These are phyloP conservation scores for Suillus americanus DNA, from an alignment of 768 basidiomycete species.

Conservation along the genomic window DNA sequence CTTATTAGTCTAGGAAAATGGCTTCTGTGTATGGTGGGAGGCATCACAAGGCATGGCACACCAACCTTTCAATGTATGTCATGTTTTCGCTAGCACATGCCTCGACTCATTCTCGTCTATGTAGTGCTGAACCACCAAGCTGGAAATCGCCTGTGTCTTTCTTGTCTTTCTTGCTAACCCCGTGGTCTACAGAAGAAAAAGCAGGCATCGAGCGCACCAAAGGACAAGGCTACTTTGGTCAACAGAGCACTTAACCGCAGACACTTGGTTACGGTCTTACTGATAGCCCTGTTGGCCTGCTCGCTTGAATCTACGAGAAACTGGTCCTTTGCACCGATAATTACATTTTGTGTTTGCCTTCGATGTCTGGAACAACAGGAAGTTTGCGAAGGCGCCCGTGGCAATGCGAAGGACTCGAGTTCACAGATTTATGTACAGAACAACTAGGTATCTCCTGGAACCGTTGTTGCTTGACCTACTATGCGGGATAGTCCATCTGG, in stretches of 20 bases:
- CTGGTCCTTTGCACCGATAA: too few relatives aligned
- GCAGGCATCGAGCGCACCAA: conserved; percentile 18
- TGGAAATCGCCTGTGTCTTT: conserved; percentile 27
- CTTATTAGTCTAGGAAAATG: conserved; percentile 21
- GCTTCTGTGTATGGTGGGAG: conserved; percentile 38
- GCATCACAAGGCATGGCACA: conserved; percentile 51
- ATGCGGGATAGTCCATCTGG: too few relatives aligned
- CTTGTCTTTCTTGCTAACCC: conserved; percentile 26
- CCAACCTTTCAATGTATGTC: conserved; percentile 42
- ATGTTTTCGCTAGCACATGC: neutral
- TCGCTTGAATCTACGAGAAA: too few relatives aligned
- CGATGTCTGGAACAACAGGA: too few relatives aligned
- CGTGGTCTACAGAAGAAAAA: conserved; percentile 28
- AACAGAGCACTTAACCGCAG: too few relatives aligned
- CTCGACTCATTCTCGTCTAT: neutral
- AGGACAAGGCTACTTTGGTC: too few relatives aligned
- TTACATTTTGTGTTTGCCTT: neutral
- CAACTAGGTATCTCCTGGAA: too few relatives aligned
- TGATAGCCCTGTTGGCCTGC: too few relatives aligned
- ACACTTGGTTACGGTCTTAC: too few relatives aligned
- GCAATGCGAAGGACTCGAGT: too few relatives aligned
- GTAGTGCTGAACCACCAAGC: conserved; percentile 25
- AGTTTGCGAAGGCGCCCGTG: neutral
- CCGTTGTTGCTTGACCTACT: too few relatives aligned
- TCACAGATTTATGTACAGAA: too few relatives aligned